Evolutionary conservation across 1,139 yeast species (phyloP).

Genomic region (Lodderomyces elongisporus): DNA sequence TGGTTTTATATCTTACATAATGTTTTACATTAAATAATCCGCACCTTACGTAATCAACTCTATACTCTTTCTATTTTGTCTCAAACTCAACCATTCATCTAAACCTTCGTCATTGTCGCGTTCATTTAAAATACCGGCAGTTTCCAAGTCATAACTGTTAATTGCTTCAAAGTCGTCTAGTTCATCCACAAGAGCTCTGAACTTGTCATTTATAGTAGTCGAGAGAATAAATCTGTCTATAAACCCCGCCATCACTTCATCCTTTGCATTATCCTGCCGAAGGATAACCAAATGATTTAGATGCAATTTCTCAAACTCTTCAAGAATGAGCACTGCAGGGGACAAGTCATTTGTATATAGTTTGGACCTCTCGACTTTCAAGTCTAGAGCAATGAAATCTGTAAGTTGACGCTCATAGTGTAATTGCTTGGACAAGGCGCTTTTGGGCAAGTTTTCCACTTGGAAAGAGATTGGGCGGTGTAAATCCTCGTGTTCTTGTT

Average conservation of each 20-base stretch:
- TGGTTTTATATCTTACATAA: no score
- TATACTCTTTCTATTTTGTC: slow-evolving; percentile 19
- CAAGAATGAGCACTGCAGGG: slow-evolving; percentile 33
- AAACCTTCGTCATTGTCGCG: slow-evolving; percentile 5
- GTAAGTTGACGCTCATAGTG: slow-evolving; percentile 20
- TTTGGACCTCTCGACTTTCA: slow-evolving; percentile 18
- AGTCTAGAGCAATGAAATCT: slow-evolving; percentile 13
- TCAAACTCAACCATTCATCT: slow-evolving; percentile 8
- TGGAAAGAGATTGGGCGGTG: slow-evolving; percentile 21
- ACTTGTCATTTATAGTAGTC: slow-evolving; percentile 26
- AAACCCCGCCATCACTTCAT: slow-evolving; percentile 32
- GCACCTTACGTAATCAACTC: slow-evolving; percentile 33
- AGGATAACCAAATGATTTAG: slow-evolving; percentile 33
- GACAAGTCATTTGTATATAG: slow-evolving; percentile 29
- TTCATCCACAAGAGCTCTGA: slow-evolving; percentile 19
- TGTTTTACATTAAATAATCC: no score
- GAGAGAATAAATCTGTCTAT: slow-evolving; percentile 38
- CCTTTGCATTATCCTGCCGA: slow-evolving; percentile 14
- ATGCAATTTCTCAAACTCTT: slow-evolving; percentile 38
- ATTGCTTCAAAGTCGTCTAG: slow-evolving; percentile 8
- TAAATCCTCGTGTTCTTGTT: slow-evolving; percentile 4
- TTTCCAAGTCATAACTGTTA: slow-evolving; percentile 17
- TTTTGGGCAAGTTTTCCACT: slow-evolving; percentile 16
- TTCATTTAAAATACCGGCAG: slow-evolving; percentile 1
- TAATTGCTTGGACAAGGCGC: slow-evolving; percentile 22